phyloP scores from a whole-genome alignment of 371 early-diverging fungal genomes.

The Mortierella sp. region DNA sequence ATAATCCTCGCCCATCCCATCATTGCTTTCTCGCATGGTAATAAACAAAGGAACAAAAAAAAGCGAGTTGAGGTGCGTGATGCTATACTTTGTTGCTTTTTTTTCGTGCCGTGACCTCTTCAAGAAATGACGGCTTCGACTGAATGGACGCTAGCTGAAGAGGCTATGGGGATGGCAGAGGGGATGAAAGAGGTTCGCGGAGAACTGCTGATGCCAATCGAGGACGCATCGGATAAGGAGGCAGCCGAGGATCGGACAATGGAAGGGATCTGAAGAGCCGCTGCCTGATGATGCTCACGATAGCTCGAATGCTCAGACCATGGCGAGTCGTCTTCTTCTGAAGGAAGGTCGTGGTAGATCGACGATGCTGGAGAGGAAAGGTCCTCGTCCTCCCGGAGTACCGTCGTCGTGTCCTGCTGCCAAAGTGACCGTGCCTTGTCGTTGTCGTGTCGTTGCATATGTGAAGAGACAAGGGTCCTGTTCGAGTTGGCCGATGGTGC shows the following conservation, averaged over 20 bases:
- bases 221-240: neutral
- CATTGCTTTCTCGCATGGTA: slow-evolving; percentile 1
- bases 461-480: neutral
- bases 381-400: neutral
- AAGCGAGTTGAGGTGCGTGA: neutral
- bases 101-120: neutral
- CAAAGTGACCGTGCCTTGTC: neutral
- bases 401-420: neutral
- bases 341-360: slow-evolving; percentile 3
- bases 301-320: slow-evolving; percentile 12
- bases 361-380: neutral
- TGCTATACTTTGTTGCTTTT: neutral
- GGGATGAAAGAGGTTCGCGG: neutral
- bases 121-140: neutral
- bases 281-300: neutral
- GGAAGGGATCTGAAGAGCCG: neutral
- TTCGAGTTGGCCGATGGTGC: slow-evolving; percentile 5
- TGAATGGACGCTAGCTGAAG: neutral
- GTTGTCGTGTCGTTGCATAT: neutral
- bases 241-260: slow-evolving; percentile 12
- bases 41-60: neutral
- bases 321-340: slow-evolving; percentile 1
- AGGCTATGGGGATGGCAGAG: slow-evolving; percentile 5
- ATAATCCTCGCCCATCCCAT: neutral
- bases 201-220: slow-evolving; percentile 2